Percentiles rank a stretch among this genome's conserved stretches.
phyloP scores from a whole-genome alignment of 2,329 filamentous ascomycete genomes.

The Xylaria sp. region DNA sequence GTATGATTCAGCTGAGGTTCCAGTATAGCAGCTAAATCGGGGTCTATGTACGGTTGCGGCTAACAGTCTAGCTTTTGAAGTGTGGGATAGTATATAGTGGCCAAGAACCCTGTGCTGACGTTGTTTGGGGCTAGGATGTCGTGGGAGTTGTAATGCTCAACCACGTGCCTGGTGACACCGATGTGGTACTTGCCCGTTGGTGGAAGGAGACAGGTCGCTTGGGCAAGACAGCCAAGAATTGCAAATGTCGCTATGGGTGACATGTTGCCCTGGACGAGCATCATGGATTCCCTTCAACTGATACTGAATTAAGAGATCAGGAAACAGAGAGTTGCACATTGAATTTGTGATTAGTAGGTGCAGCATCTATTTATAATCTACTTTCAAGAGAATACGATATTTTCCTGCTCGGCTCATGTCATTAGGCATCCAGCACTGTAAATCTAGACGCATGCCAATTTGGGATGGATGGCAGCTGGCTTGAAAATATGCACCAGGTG shows the following conservation, averaged over 20 bases:
- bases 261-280: not conserved
- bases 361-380: too few relatives aligned
- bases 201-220: not conserved
- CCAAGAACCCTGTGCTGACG: constrained; percentile 35
- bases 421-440: too few relatives aligned
- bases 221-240: not conserved
- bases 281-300: too few relatives aligned
- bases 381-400: too few relatives aligned
- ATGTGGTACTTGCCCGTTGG: constrained; percentile 27
- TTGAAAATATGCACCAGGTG: too few relatives aligned
- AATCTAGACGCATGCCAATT: too few relatives aligned
- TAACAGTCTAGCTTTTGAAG: constrained; percentile 21
- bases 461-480: too few relatives aligned
- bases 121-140: constrained; percentile 36
- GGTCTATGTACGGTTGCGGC: constrained; percentile 31
- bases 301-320: too few relatives aligned
- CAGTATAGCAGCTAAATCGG: constrained; percentile 28
- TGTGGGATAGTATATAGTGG: constrained; percentile 36
- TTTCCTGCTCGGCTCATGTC: too few relatives aligned
- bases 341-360: too few relatives aligned
- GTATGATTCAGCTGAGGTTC: constrained; percentile 29
- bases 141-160: constrained; percentile 27
- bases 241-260: not conserved
- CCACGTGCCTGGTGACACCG: constrained; percentile 29
- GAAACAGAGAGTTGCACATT: too few relatives aligned